A percentile compares a stretch with the other conserved stretches of the same genome.
Evolutionary conservation across 225 moss, liverwort and hornwort species (phyloP).

Genomic region (Polytrichum formosum): DNA sequence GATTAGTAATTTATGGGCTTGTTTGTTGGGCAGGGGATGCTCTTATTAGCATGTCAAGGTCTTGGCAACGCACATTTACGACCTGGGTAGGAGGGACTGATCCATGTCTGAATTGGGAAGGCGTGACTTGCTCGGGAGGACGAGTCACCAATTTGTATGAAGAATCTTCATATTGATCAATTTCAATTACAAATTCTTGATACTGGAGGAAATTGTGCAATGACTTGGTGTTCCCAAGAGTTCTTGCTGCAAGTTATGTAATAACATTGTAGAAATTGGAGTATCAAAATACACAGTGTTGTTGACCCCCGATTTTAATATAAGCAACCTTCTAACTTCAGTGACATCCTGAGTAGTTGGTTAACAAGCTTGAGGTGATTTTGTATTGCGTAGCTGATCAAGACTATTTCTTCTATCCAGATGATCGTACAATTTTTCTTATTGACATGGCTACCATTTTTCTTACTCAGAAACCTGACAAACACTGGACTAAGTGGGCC

Average conservation of each 20-base stretch:
- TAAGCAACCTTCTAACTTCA: background rate
- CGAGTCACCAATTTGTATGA: constrained; percentile 35
- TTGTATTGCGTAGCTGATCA: background rate
- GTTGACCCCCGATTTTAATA: background rate
- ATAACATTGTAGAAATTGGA: too few relatives aligned
- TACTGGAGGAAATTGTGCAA: background rate
- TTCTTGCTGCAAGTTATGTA: too few relatives aligned
- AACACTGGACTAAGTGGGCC: constrained; percentile 29
- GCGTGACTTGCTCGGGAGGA: constrained; percentile 33
- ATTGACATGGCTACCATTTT: background rate
- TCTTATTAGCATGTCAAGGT: constrained; percentile 35
- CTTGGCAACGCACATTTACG: constrained; percentile 35
- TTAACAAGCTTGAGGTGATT: background rate
- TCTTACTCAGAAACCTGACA: constrained; percentile 35
- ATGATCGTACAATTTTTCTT: background rate
- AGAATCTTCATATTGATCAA: background rate
- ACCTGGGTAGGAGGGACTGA: constrained; percentile 39
- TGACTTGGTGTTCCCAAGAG: too few relatives aligned
- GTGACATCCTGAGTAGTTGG: background rate
- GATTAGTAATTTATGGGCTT: background rate
- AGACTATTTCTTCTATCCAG: too few relatives aligned
- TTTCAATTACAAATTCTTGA: background rate
- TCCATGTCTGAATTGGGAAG: constrained; percentile 44
- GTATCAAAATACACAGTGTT: too few relatives aligned
- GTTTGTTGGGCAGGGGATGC: constrained; percentile 23